A percentile compares a stretch with the other conserved stretches of the same genome.
phyloP scores from a whole-genome alignment of 805 yeast species.

The Saccharomycopsis amapae region DNA sequence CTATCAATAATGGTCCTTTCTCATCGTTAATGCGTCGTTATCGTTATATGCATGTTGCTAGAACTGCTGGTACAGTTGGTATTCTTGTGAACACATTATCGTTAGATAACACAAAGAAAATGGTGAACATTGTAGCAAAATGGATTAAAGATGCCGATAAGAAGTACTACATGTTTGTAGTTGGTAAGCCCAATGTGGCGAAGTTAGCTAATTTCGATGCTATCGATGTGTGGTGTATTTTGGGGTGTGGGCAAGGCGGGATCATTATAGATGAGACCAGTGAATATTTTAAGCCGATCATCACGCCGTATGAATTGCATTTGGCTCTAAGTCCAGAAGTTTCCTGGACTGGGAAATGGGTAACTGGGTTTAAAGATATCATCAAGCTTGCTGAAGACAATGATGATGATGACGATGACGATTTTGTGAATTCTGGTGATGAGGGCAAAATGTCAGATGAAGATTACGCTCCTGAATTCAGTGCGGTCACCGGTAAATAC shows the following conservation, averaged over 20 bases:
- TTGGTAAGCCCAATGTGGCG: slow-evolving; percentile 97
- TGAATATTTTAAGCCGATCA: slow-evolving; percentile 83
- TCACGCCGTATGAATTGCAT: slow-evolving; percentile 87
- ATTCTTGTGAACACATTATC: slow-evolving; percentile 87
- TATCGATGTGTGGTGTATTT: slow-evolving; percentile 89
- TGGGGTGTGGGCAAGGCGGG: slow-evolving; percentile 95
- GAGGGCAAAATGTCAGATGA: slow-evolving; percentile 30
- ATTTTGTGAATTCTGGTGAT: slow-evolving; percentile 21
- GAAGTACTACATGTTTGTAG: slow-evolving; percentile 90
- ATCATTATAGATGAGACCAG: slow-evolving; percentile 71
- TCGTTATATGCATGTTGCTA: slow-evolving; percentile 76
- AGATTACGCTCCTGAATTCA: slow-evolving; percentile 73
- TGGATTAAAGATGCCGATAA: slow-evolving; percentile 72
- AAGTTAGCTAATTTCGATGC: slow-evolving; percentile 92
- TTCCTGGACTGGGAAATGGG: slow-evolving; percentile 93
- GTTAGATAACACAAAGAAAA: slow-evolving; percentile 58
- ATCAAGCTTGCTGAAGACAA: slow-evolving; percentile 33
- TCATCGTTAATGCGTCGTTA: slow-evolving; percentile 82
- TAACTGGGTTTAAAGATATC: slow-evolving; percentile 64
- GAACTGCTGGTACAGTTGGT: slow-evolving; percentile 90
- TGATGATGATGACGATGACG: slow-evolving; percentile 26
- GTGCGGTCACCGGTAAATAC: slow-evolving; percentile 79
- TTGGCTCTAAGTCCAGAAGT: slow-evolving; percentile 71
- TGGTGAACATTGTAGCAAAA: slow-evolving; percentile 53
- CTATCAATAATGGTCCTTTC: slow-evolving; percentile 49